Evolutionary conservation across 495 filamentous ascomycete species (phyloP).

Genomic region (Talaromyces thailandensis): DNA sequence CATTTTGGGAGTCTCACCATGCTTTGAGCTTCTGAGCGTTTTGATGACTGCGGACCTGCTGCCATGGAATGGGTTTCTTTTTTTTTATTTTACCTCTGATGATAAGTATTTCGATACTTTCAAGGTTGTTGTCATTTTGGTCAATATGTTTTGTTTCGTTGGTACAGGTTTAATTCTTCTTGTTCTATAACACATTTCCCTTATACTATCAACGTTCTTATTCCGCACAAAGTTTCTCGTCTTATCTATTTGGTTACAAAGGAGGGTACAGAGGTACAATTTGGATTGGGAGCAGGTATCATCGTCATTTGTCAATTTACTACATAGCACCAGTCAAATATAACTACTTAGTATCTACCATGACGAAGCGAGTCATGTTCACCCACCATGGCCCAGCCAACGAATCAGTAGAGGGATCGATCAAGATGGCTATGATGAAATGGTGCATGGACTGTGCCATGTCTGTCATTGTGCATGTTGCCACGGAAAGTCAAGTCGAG

Average conservation of each 20-base stretch:
- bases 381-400: not conserved
- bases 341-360: too few species aligned
- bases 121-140: not conserved
- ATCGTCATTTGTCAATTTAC: not conserved
- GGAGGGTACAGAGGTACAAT: not conserved
- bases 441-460: not conserved
- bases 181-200: not conserved
- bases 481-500: not conserved
- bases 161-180: not conserved
- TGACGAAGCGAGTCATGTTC: not conserved
- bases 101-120: not conserved
- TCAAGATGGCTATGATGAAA: not conserved
- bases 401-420: not conserved
- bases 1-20: slow-evolving; percentile 12
- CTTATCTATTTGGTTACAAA: not conserved
- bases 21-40: slow-evolving; percentile 10
- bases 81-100: slow-evolving; percentile 6
- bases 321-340: too few species aligned
- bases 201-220: not conserved
- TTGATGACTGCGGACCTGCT: slow-evolving; percentile 1
- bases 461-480: not conserved
- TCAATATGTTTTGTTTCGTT: not conserved
- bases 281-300: not conserved
- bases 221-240: not conserved
- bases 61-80: slow-evolving; percentile 3